Percentiles rank a stretch among this genome's conserved stretches.
Conservation (phyloP, 163 green algal genomes). For the Volvox carteri region DNA sequence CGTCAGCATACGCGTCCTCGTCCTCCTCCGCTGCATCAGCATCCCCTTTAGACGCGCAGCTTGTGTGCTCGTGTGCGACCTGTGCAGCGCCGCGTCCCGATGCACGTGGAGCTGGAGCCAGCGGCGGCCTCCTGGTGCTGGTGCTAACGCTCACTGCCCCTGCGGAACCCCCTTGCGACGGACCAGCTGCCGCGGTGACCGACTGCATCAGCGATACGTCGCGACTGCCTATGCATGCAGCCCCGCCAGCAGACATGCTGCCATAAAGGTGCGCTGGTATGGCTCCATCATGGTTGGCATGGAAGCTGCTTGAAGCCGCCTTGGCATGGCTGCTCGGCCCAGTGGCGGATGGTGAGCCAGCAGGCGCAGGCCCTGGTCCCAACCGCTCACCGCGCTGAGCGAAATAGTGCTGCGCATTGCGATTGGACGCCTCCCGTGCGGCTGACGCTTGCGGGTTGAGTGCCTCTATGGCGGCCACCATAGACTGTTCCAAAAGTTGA, state of each 20-base stretch:
- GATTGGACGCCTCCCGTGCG: constrained; percentile 14
- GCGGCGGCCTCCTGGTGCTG: background rate
- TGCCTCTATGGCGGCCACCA: constrained; percentile 25
- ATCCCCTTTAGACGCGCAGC: background rate
- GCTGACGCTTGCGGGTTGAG: constrained; percentile 26
- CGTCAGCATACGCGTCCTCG: constrained; percentile 27
- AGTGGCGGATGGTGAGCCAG: background rate
- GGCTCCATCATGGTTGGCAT: background rate
- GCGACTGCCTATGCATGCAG: background rate
- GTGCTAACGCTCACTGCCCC: background rate
- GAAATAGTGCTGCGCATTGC: background rate
- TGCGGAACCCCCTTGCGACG: background rate
- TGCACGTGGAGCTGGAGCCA: background rate
- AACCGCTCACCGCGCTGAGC: background rate
- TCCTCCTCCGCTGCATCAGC: background rate
- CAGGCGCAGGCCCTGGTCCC: background rate
- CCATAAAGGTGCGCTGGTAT: background rate
- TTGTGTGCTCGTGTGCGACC: background rate
- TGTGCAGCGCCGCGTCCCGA: background rate
- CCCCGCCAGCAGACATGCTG: background rate
- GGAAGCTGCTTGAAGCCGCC: background rate
- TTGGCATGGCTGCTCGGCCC: background rate
- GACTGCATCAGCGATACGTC: constrained; percentile 8
- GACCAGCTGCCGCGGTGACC: background rate
- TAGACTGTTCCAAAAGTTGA: background rate